Evolutionary conservation across 306 rosid genomes (phyloP), one percentile per base, ranked within the genome.

Genomic region (Begonia loranthoides): DNA sequence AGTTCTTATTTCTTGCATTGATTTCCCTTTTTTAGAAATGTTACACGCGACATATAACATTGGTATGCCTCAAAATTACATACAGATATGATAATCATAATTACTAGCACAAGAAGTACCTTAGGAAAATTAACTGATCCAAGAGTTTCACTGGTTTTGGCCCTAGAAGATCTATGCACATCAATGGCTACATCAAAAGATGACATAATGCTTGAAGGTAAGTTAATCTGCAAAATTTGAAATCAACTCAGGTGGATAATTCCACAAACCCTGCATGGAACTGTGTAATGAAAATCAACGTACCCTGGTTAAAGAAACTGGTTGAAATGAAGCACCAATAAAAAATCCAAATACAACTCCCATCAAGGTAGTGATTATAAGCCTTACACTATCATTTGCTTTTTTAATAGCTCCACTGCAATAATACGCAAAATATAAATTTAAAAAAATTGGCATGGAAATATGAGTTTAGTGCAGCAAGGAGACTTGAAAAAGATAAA

Each of bases 331-430:
- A 68, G 77, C 64, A 38, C 99, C 99, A 62, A 86, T 41, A 62
- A 79, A 79, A 67, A 78, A 78, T 40, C 99, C 99, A 60, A 92
- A 73, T 54, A 76, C 67, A 53, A 79, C 63, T 61, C 96, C 96
- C 66, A 83, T 52, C 50, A 70, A 56, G 41, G 93, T 71, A 45
- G 81, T 58, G 62, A 83, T 12, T 49, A 86, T 34, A 69, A 76
- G 47, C 76, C 79, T 74, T 53, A 73, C 58, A 63, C 83, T 64
- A 55, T 76, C 94, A 66, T 79, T 76, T 65, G 88, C 34, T 61
- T 74, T 83, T 68, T 71, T 92, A 48, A 38, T 15, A 13, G 54
- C 50, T 28, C 75, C 62, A 70, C 95, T 82, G 66, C 44, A 15
- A 48, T 38, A 12, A 53, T 8, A 54, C 41, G 22, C 9, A 33